A percentile compares a stretch with the other conserved stretches of the same genome.
Conservation (phyloP, 2,329 filamentous ascomycete species). For the Colletotrichum sp. region DNA sequence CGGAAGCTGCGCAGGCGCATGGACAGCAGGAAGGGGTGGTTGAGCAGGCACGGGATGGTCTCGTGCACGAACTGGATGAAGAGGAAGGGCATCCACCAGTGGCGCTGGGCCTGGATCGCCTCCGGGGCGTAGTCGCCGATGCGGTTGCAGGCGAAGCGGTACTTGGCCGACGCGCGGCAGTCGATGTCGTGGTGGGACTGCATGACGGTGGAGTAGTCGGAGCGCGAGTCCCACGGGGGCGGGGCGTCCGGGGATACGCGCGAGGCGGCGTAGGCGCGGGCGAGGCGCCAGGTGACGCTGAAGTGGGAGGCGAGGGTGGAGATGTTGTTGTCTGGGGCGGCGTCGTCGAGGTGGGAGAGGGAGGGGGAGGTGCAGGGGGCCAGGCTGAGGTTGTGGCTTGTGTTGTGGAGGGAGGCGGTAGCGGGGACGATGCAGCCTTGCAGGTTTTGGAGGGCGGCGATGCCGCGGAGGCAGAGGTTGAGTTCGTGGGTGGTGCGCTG, state of each 20-base stretch:
- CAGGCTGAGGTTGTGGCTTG: not conserved
- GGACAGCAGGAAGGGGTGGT: slow-evolving; percentile 58
- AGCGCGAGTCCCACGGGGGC: slow-evolving; percentile 49
- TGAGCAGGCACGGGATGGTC: slow-evolving; percentile 56
- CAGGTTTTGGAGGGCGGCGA: slow-evolving; percentile 45
- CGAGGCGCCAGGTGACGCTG: slow-evolving; percentile 52
- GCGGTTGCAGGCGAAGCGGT: slow-evolving; percentile 55
- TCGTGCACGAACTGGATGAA: slow-evolving; percentile 58
- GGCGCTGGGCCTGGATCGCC: slow-evolving; percentile 46
- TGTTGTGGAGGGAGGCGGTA: not conserved
- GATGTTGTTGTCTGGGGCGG: slow-evolving; percentile 38
- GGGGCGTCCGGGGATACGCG: slow-evolving; percentile 46
- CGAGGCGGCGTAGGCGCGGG: slow-evolving; percentile 49
- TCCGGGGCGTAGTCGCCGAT: slow-evolving; percentile 45
- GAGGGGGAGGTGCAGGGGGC: not conserved
- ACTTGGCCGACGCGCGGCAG: slow-evolving; percentile 52
- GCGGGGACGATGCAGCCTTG: slow-evolving; percentile 34
- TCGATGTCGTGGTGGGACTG: slow-evolving; percentile 56
- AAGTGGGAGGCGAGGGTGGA: slow-evolving; percentile 47
- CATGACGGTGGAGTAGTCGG: slow-evolving; percentile 56
- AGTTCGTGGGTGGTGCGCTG: slow-evolving; percentile 25
- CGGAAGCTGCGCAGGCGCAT: slow-evolving; percentile 57
- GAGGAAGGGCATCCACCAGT: slow-evolving; percentile 60
- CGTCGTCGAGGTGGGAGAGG: not conserved
- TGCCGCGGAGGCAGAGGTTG: slow-evolving; percentile 42